Conservation (phyloP, 2,329 filamentous ascomycete genomes). For the Emmonsiellopsis sp. region DNA sequence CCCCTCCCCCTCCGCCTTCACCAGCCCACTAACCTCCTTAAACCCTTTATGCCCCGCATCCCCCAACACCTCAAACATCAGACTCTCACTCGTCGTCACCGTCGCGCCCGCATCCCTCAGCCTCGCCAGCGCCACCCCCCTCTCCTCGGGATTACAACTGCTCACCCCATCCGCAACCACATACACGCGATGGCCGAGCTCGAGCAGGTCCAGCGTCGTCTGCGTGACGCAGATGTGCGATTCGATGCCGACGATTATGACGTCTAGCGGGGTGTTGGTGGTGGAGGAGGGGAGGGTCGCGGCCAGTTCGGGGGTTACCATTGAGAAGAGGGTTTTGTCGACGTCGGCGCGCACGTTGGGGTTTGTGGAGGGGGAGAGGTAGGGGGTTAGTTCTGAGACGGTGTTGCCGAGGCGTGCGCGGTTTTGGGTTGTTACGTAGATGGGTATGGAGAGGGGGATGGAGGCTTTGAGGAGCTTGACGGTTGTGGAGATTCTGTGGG, state of each 20-base stretch:
- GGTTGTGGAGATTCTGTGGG: constrained; percentile 51
- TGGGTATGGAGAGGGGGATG: constrained; percentile 50
- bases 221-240: constrained; percentile 91
- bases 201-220: constrained; percentile 72
- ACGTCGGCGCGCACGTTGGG: constrained; percentile 46
- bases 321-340: constrained; percentile 88
- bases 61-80: constrained; percentile 80
- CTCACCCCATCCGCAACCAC: constrained; percentile 83
- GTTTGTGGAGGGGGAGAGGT: constrained; percentile 40
- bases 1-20: constrained; percentile 64
- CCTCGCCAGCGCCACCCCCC: constrained; percentile 66
- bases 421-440: constrained; percentile 82
- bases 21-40: constrained; percentile 59
- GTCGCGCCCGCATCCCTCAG: constrained; percentile 65
- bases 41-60: constrained; percentile 67
- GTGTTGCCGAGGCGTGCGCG: constrained; percentile 68
- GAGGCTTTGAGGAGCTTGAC: constrained; percentile 59
- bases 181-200: constrained; percentile 70
- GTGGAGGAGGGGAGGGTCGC: constrained; percentile 17
- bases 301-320: constrained; percentile 64
- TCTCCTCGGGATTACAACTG: constrained; percentile 74
- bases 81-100: constrained; percentile 81
- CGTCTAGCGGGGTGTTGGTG: constrained; percentile 36
- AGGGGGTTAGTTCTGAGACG: constrained; percentile 59
- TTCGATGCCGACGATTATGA: constrained; percentile 84